A percentile compares a stretch with the other conserved stretches of the same genome.
These are phyloP conservation scores for Neurospora pannonica DNA, from an alignment of 495 filamentous ascomycete species.

Conservation along the genomic window DNA sequence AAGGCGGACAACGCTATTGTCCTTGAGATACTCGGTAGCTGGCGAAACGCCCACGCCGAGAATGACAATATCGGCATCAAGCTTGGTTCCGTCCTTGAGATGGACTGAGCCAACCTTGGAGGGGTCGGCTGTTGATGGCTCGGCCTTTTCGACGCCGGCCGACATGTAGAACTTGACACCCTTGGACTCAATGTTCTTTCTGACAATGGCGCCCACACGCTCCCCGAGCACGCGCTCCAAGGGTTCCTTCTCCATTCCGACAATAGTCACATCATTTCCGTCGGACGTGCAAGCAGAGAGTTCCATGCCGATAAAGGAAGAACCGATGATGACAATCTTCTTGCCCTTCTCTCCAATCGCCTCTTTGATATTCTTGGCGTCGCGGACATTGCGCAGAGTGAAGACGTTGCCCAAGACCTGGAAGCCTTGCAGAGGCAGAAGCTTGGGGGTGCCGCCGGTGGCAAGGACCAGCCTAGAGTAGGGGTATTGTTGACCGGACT, in stretches of 20 bases:
- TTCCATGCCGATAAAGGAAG: conserved; percentile 95
- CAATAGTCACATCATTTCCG: conserved; percentile 71
- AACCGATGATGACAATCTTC: conserved; percentile 86
- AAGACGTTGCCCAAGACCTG: conserved; percentile 83
- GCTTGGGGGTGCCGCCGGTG: conserved; percentile 70
- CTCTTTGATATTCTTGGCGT: conserved; percentile 63
- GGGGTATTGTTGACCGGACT: conserved; percentile 54
- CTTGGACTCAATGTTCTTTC: conserved; percentile 64
- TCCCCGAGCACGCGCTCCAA: conserved; percentile 82
- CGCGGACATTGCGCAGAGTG: conserved; percentile 60
- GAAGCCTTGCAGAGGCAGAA: conserved; percentile 75
- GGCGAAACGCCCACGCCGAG: conserved; percentile 84
- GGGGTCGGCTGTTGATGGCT: conserved; percentile 51
- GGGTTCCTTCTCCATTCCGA: conserved; percentile 86
- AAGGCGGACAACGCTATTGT: conserved; percentile 55
- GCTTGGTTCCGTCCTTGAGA: conserved; percentile 75
- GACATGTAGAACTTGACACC: conserved; percentile 81
- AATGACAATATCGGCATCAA: conserved; percentile 83
- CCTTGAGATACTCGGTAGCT: conserved; percentile 74
- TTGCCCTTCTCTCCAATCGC: conserved; percentile 70
- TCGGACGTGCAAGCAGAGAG: conserved; percentile 67
- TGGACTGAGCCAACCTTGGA: conserved; percentile 68
- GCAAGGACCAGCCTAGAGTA: conserved; percentile 89
- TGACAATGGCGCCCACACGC: conserved; percentile 72
- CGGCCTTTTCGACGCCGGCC: conserved; percentile 72